These are phyloP conservation scores for Fusarium haematococcum DNA, from an alignment of 2,329 filamentous ascomycete species.

Conservation along the genomic window DNA sequence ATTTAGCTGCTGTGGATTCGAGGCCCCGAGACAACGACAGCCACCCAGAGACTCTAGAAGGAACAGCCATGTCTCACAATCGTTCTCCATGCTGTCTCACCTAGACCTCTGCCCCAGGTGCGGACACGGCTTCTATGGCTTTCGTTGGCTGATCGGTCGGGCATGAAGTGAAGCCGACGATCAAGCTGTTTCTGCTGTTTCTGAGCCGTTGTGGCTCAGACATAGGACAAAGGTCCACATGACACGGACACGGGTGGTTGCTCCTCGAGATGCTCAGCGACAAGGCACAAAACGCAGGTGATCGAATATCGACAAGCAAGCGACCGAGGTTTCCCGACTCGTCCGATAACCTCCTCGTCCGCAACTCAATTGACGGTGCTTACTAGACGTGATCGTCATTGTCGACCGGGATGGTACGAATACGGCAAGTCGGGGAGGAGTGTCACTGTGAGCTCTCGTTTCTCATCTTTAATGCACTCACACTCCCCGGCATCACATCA, in stretches of 20 bases:
- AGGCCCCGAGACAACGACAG: conserved; percentile 23
- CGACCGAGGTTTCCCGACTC: conserved; percentile 31
- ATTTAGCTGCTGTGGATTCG: conserved; percentile 20
- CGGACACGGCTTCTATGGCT: background rate
- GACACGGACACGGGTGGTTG: conserved; percentile 32
- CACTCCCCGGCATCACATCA: conserved; percentile 35
- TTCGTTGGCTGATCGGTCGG: conserved; percentile 13
- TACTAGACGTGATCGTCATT: conserved; percentile 27
- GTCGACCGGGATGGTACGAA: conserved; percentile 24
- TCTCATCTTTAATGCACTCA: conserved; percentile 35
- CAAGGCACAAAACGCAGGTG: conserved; percentile 24
- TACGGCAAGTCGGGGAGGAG: conserved; percentile 36
- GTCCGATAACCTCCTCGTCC: conserved; percentile 8
- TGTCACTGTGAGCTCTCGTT: conserved; percentile 37
- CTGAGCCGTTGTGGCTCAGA: conserved; percentile 11
- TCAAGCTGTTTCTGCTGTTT: background rate
- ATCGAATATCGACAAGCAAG: conserved; percentile 19
- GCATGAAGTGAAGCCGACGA: conserved; percentile 21
- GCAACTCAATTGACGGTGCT: conserved; percentile 17
- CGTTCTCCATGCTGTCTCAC: conserved; percentile 33
- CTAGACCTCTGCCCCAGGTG: background rate
- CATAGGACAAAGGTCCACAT: conserved; percentile 28
- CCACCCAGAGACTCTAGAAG: conserved; percentile 19
- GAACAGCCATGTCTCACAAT: conserved; percentile 34
- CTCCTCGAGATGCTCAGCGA: conserved; percentile 26